Percentiles rank a stretch among this genome's conserved stretches.
Evolutionary conservation across 1,139 yeast genomes (phyloP).

Genomic region (Meyerozyma sp.): DNA sequence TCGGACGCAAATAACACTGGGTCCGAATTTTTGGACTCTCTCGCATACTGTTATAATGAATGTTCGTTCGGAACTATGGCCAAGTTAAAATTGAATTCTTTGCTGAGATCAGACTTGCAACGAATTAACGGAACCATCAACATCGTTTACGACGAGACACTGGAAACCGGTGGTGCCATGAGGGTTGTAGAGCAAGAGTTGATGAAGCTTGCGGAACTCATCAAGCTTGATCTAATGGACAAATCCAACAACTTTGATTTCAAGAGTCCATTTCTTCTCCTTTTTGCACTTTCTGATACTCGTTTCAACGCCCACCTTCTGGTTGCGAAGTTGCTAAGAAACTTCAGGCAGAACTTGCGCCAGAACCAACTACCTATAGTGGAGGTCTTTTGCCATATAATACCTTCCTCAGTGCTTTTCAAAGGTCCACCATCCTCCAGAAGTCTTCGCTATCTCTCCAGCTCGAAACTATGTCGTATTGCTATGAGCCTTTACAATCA

Average conservation of each 20-base stretch:
- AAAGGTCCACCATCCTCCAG: slow-evolving; percentile 30
- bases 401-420: slow-evolving; percentile 50
- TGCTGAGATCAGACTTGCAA: slow-evolving; percentile 27
- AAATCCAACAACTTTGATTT: slow-evolving; percentile 39
- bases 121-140: slow-evolving; percentile 14
- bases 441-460: slow-evolving; percentile 45
- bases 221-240: slow-evolving; percentile 36
- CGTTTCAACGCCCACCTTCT: slow-evolving; percentile 42
- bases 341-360: slow-evolving; percentile 38
- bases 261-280: slow-evolving; percentile 41
- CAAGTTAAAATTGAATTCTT: slow-evolving; percentile 24
- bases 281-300: slow-evolving; percentile 42
- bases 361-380: slow-evolving; percentile 40
- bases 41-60: slow-evolving; percentile 40
- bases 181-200: slow-evolving; percentile 14
- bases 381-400: slow-evolving; percentile 46
- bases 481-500: slow-evolving; percentile 63
- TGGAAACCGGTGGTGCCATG: background rate
- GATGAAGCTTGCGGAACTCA: slow-evolving; percentile 28
- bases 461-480: slow-evolving; percentile 40
- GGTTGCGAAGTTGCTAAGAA: slow-evolving; percentile 43
- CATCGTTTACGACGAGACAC: background rate
- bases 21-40: slow-evolving; percentile 33
- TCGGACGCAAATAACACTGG: slow-evolving; percentile 13
- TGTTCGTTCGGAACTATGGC: slow-evolving; percentile 45